phyloP scores from a whole-genome alignment of 305 asterid genomes.

The Fraxinus floribunda region DNA sequence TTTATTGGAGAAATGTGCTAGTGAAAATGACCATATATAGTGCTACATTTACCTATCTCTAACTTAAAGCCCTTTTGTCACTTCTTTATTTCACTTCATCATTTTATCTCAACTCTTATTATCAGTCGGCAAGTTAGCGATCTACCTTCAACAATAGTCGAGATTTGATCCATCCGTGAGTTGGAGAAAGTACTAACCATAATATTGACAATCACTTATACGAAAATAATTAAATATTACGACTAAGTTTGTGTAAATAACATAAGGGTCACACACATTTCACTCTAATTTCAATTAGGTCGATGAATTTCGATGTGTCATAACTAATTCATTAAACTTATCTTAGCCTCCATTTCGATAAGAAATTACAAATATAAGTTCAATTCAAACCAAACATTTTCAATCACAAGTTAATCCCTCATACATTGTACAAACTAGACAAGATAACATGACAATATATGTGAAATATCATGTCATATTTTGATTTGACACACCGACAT shows the following conservation, averaged over 20 bases:
- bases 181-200: background rate
- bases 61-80: slow-evolving; percentile 10
- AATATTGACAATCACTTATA: background rate
- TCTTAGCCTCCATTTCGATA: no score
- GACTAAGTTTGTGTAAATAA: background rate
- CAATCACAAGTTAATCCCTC: no score
- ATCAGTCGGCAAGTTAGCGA: background rate
- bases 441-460: no score
- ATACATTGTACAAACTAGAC: background rate
- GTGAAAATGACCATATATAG: slow-evolving; percentile 35
- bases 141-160: background rate
- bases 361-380: no score
- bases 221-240: background rate
- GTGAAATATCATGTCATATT: no score
- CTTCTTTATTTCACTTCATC: slow-evolving; percentile 16
- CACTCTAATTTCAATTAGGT: background rate
- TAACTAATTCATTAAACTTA: background rate
- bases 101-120: slow-evolving; percentile 17
- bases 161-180: slow-evolving; percentile 9
- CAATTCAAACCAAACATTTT: no score
- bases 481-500: background rate
- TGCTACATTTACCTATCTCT: slow-evolving; percentile 32
- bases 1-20: slow-evolving; percentile 15
- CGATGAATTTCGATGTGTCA: background rate
- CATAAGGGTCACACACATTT: background rate